Conservation (phyloP, 495 filamentous ascomycete genomes). For the Aspergillus steynii region DNA sequence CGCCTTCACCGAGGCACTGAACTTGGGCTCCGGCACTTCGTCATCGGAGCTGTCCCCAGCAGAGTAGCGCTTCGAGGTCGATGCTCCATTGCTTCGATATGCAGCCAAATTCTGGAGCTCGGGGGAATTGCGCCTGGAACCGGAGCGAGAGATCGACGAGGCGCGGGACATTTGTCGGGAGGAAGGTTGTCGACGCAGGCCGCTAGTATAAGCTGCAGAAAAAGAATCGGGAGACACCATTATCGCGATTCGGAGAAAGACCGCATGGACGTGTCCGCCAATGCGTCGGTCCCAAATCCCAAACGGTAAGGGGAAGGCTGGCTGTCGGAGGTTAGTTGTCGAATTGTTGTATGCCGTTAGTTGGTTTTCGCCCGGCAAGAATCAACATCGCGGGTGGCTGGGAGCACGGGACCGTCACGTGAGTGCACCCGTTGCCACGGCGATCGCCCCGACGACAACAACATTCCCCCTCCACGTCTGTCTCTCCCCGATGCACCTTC, state of each 20-base stretch:
- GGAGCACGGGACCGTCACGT: constrained; percentile 18
- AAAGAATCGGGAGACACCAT: constrained; percentile 44
- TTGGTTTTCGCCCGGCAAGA: constrained; percentile 9
- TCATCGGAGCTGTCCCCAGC: constrained; percentile 75
- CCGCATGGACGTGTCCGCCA: constrained; percentile 21
- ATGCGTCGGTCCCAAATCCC: constrained; percentile 16
- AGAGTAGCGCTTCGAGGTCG: constrained; percentile 37
- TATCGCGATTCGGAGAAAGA: constrained; percentile 20
- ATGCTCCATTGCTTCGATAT: constrained; percentile 22
- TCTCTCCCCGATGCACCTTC: neutral
- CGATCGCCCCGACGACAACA: constrained; percentile 19
- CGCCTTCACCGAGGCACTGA: constrained; percentile 77
- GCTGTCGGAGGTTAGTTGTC: constrained; percentile 15
- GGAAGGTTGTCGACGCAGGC: constrained; percentile 35
- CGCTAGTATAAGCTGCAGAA: constrained; percentile 38
- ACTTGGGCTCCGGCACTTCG: constrained; percentile 70
- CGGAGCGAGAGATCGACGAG: constrained; percentile 37
- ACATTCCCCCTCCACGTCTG: constrained; percentile 1
- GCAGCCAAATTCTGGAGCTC: constrained; percentile 25
- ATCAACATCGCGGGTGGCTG: constrained; percentile 26
- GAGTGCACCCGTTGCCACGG: constrained; percentile 21
- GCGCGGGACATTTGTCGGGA: constrained; percentile 44
- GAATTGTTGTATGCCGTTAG: constrained; percentile 17
- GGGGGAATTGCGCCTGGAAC: constrained; percentile 44
- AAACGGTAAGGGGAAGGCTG: constrained; percentile 10